Percentiles rank a stretch among this genome's conserved stretches.
Conservation (phyloP, 1,139 yeast genomes). For the Sugiyamaella neomexicana region DNA sequence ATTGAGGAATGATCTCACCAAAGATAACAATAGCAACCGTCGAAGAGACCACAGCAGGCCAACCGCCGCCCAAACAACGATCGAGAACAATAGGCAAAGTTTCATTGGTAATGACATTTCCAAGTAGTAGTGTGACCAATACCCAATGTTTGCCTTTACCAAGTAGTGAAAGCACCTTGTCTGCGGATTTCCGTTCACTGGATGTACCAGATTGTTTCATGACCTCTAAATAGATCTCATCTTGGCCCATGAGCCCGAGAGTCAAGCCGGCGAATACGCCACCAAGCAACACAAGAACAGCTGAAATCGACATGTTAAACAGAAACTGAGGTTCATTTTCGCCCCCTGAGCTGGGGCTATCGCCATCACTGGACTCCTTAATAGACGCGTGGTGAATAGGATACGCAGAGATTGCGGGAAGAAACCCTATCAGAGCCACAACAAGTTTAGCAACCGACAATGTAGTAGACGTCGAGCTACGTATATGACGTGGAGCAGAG, state of each 20-base stretch:
- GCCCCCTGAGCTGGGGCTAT: constrained; percentile 8
- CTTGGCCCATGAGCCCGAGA: constrained; percentile 95
- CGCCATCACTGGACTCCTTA: constrained; percentile 11
- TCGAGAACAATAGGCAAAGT: constrained; percentile 93
- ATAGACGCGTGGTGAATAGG: constrained; percentile 17
- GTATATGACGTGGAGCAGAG: not conserved
- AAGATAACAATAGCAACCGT: constrained; percentile 91
- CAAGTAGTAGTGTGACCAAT: constrained; percentile 77
- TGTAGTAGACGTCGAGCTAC: constrained; percentile 1
- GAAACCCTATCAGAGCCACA: constrained; percentile 26
- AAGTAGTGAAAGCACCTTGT: constrained; percentile 67
- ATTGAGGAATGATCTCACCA: constrained; percentile 96
- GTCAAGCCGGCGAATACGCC: constrained; percentile 97
- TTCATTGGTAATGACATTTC: constrained; percentile 91
- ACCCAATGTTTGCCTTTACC: constrained; percentile 96
- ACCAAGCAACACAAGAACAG: constrained; percentile 74
- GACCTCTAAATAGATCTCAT: constrained; percentile 71
- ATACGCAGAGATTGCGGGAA: constrained; percentile 25
- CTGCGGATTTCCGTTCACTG: constrained; percentile 68
- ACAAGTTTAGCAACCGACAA: constrained; percentile 25
- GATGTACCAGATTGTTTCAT: constrained; percentile 50
- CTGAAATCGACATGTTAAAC: constrained; percentile 59
- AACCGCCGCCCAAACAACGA: constrained; percentile 92
- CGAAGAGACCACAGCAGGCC: constrained; percentile 93
- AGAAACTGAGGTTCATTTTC: constrained; percentile 42